Base-by-base conservation (phyloP, 352 stramenopile genomes). In the Pythium dissimile region DNA sequence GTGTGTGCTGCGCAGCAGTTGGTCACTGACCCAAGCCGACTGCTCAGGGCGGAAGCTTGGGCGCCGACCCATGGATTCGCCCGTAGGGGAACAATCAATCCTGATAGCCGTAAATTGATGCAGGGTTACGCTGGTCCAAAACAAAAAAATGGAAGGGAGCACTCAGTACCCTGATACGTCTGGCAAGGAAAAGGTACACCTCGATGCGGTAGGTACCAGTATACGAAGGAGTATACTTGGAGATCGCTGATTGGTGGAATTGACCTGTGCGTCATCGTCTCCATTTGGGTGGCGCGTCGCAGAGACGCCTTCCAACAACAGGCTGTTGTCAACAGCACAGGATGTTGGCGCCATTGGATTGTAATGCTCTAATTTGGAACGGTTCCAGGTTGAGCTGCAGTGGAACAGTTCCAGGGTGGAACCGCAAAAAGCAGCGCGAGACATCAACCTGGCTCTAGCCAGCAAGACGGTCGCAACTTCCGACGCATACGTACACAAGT, bases 1-100 rank as follows among this genome's bases (percentile, higher is more conserved):
- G 11, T 61, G 28, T 13, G 18, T 21, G 23, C 9, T 42, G 1
- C 32, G 53, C 24, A 38, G 53, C 32, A 54, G 28, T 26, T 61
- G 53, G 24, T 51, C 45, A 31, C 31, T 15, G 43, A 61, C 53
- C 53, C 53, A 61, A 30, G 32, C 43, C 13, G 30, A 41, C 42
- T 61, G 28, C 20, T 43, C 53, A 10, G 16, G 16, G 34, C 27
- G 8, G 32, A 61, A 53, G 42, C 34, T 15, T 12, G 44, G 18
- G 21, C 41, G 53, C 31, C 34, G 53, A 11, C 42, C 43, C 41
- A 56, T 24, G 20, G 7, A 41, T 5, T 6, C 5, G 34, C 12
- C 6, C 34, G 34, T 15, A 20, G 34, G 34, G n/a, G n/a, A n/a
- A n/a, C n/a, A n/a, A n/a, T n/a, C n/a, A n/a, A n/a, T n/a, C n/a